A percentile compares a stretch with the other conserved stretches of the same genome.
Conservation (phyloP, 441 rosid genomes). For the Croton setiger region DNA sequence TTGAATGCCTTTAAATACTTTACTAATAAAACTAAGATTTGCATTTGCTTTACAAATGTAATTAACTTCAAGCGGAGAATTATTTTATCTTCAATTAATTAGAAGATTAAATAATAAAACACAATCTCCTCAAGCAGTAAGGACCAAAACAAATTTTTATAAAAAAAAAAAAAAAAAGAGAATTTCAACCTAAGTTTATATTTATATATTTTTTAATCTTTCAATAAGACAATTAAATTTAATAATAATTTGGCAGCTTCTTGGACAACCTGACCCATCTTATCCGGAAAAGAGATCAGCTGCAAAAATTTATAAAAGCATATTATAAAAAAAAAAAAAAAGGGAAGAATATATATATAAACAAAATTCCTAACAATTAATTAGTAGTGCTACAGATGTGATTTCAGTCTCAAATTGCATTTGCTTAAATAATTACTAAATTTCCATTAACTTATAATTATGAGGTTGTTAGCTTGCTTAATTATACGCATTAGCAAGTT, state of each 20-base stretch:
- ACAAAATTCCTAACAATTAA: slow-evolving; percentile 4
- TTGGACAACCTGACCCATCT: slow-evolving; percentile 16
- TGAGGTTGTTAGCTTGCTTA: too few relatives aligned
- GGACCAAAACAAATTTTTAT: too few relatives aligned
- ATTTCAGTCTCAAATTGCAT: background rate
- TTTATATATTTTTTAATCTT: background rate
- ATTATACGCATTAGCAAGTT: slow-evolving; percentile 6
- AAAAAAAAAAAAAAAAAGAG: background rate
- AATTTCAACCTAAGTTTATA: background rate
- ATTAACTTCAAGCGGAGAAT: background rate
- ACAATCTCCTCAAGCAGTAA: slow-evolving; percentile 1
- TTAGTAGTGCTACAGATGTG: background rate
- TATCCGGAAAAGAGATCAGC: slow-evolving; percentile 8
- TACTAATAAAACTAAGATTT: background rate
- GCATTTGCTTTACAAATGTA: background rate
- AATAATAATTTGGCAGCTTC: slow-evolving; percentile 11
- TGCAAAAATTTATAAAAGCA: background rate
- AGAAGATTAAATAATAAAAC: background rate
- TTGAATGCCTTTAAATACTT: background rate
- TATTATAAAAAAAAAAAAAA: too few relatives aligned
- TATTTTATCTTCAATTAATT: slow-evolving; percentile 14
- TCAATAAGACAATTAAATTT: background rate
- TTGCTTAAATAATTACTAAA: slow-evolving; percentile 3
- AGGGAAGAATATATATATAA: background rate
- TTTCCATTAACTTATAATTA: background rate